Base-by-base conservation (phyloP, 805 yeast genomes). In the Kuraishia borneana region DNA sequence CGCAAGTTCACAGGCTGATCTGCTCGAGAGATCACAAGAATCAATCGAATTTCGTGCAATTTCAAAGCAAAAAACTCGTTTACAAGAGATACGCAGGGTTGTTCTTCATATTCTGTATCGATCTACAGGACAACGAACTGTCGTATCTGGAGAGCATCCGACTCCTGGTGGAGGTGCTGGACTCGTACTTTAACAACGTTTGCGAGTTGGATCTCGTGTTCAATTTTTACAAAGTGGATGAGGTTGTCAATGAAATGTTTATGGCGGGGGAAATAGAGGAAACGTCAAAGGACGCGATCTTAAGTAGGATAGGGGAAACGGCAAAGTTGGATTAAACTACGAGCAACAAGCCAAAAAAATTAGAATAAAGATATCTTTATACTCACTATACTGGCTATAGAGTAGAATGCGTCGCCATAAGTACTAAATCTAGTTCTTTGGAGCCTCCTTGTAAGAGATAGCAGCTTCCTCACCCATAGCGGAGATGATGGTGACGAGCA, bases 391-490 rank as follows among this genome's bases (percentile, higher is more conserved):
- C n/a, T n/a, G n/a, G n/a, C n/a, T n/a, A n/a, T n/a, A n/a, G n/a
- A n/a, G n/a, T n/a, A 23, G 19, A 31, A 36, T 31, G 10, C 17
- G 25, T 26, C 18, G 14, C 17, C 20, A 17, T 19, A 30, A 12
- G 34, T 37, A 37, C 37, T 50, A 54, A 54, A n/a, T n/a, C n/a
- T n/a, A n/a, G n/a, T 44, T 48, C 49, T 81, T 83, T 70, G 97
- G 96, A 61, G 97, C 95, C 73, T 92, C 98, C 81, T 89, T 92
- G 89, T 70, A 83, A 57, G 96, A 80, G 61, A 92, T 82, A 56
- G 95, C 94, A 63, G 97, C 96, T 76, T 92, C 98, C 78, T 92
- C 98, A 66, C 85, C 94, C 98, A 92, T 92, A 55, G 98, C 94
- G 49, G 95, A 68, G 68, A 92, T 83, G 72, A 92, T 83, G 60